phyloP scores from a whole-genome alignment of 352 stramenopile genomes.

The Phytophthora tentaculata region DNA sequence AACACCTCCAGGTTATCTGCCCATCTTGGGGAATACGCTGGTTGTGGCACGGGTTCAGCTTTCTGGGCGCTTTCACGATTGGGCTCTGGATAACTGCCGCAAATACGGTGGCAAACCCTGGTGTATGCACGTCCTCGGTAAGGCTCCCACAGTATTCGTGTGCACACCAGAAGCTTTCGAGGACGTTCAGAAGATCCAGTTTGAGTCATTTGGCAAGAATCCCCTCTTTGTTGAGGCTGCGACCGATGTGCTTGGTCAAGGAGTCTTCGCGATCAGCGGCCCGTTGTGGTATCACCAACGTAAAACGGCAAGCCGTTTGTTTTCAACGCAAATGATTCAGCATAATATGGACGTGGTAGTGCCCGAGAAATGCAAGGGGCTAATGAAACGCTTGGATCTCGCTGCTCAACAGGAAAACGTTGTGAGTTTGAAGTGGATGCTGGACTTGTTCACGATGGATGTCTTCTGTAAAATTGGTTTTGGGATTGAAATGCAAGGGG shows the following conservation, averaged over 20 bases:
- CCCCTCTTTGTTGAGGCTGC: constrained; percentile 31
- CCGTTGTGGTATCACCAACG: constrained; percentile 45
- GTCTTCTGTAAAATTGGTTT: constrained; percentile 62
- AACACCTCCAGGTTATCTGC: constrained; percentile 47
- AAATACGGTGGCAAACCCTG: constrained; percentile 51
- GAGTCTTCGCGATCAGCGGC: constrained; percentile 45
- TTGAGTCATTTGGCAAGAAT: constrained; percentile 50
- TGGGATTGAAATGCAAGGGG: constrained; percentile 40
- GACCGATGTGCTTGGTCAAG: constrained; percentile 41
- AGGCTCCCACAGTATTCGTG: constrained; percentile 36
- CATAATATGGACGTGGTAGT: constrained; percentile 33
- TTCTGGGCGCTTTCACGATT: constrained; percentile 58
- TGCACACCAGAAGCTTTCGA: constrained; percentile 43
- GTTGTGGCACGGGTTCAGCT: constrained; percentile 47
- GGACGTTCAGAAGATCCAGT: constrained; percentile 48
- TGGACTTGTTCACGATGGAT: constrained; percentile 56
- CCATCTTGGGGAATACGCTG: constrained; percentile 59
- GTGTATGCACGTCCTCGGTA: constrained; percentile 53
- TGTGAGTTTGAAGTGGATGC: constrained; percentile 38
- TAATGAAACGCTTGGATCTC: constrained; percentile 21
- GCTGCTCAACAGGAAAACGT: constrained; percentile 17
- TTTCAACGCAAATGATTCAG: constrained; percentile 34
- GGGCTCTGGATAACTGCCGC: constrained; percentile 52
- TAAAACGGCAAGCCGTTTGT: constrained; percentile 41
- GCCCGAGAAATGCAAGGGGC: constrained; percentile 15